Evolutionary conservation across 352 stramenopile genomes (phyloP), one percentile per base, ranked within the genome.

Genomic region (Pythium guiyangense): DNA sequence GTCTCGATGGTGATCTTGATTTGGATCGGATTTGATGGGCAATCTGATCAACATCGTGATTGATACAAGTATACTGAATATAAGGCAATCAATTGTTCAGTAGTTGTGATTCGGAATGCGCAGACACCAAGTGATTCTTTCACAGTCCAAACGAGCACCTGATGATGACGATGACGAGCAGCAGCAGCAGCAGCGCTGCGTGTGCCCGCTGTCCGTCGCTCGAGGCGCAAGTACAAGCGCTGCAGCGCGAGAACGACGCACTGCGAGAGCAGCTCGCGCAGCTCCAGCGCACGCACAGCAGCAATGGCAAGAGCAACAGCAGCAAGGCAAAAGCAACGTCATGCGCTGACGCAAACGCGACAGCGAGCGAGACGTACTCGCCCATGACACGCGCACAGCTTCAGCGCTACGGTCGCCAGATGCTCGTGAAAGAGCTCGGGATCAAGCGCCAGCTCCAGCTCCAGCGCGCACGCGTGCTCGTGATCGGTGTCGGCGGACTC

Each of bases 401-500:
- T 42, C 64, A 92, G 60, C 82, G 96, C 37, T 99, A 98, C 73
- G 95, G 90, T 6, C 79, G 97, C 15, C 96, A 99, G 67, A 92
- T 99, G 66, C 83, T 98, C 22, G 81, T 99, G 6, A 69, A 84
- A 49, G 92, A 96, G 39, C 97, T 98, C 56, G 88, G 96, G 14
- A 75, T 91, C 1, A 48, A 76, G 27, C 84, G 83, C n/a, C 97
- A 99, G 73, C 57, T 84, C 18, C 75, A 81, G 43, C 67, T 98
- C 26, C 65, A 84, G 3, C 57, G 71, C 9, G 84, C 86, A 2
- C 80, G 72, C 11, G 90, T 98, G 22, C 68, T 94, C 18, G 77
- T 99, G 2, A 76, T 99, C 46, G 96, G 96, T 14, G 93, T 96
- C 3, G 97, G 97, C 27, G 97, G 97, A 3, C 91, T 99, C 31